Evolutionary conservation across 2,329 filamentous ascomycete genomes (phyloP), one percentile per base, ranked within the genome.

Genomic region (Monilinia fructicola): DNA sequence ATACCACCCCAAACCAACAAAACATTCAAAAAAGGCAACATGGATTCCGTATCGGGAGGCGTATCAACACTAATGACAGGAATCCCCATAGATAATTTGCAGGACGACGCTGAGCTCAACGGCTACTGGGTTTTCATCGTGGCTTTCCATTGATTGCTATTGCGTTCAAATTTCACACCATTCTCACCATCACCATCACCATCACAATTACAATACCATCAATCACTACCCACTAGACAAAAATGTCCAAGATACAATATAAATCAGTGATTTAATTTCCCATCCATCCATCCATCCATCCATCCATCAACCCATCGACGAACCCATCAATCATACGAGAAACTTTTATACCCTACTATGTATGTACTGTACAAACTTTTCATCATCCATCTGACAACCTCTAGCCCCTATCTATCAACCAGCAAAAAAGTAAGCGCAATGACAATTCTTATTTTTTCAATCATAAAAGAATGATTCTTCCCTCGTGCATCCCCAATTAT

Each of bases 291-390:
- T 16, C 38, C 23, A 44, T 48, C 28, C 18, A 35, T 21, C 26
- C 26, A 54, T 21, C 52, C 28, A 54, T 12, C 16, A 31, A 54
- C 26, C 50, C 50, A 53, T 31, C 7, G 10, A 0, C 28, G 31
- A 35, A 4, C 55, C 55, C 26, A 58, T 4, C 40, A 44, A 31
- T 14, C 42, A 35, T 21, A 28, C 42, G 35, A 60, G 26, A 48
- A 35, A 31, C 11, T 59, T 59, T 59, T 59, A 9, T 59, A 59
- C 40, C 56, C 56, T 59, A 59, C 56, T n/a, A 59, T n/a, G 28
- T 18, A n/a, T 46, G 18, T 59, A 59, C 56, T 35, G 42, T 60
- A 60, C 44, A 48, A 60, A 60, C 21, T 18, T 35, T 21, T n/a
- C 2, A 21, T 23, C 21, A 10, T 2, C 21, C 44, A 21, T 23